Evolutionary conservation across 2,329 filamentous ascomycete species (phyloP).

Genomic region (Fusarium decemcellulare): DNA sequence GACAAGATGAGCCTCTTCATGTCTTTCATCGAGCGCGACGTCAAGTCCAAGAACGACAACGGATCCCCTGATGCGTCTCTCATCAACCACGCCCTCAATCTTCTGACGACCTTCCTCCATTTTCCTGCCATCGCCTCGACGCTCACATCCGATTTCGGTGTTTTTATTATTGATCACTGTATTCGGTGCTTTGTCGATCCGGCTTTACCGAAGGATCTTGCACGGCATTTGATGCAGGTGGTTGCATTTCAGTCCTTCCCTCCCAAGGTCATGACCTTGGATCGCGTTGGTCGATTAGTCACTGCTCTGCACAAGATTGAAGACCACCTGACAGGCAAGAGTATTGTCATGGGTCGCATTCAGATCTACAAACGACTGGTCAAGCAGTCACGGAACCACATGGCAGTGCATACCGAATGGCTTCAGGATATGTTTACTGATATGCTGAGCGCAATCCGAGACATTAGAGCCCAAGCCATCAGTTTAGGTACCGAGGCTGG

Average conservation of each 20-base stretch:
- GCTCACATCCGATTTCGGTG: slow-evolving; percentile 83
- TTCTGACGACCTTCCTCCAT: slow-evolving; percentile 83
- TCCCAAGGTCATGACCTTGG: slow-evolving; percentile 78
- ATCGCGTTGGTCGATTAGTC: slow-evolving; percentile 80
- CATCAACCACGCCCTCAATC: slow-evolving; percentile 81
- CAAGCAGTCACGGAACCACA: slow-evolving; percentile 77
- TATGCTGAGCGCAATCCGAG: slow-evolving; percentile 83
- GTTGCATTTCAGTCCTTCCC: slow-evolving; percentile 86
- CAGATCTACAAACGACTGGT: slow-evolving; percentile 84
- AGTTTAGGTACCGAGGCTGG: slow-evolving; percentile 80
- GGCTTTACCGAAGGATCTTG: slow-evolving; percentile 80
- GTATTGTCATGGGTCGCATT: slow-evolving; percentile 82
- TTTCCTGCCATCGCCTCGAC: slow-evolving; percentile 78
- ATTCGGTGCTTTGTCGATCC: slow-evolving; percentile 80
- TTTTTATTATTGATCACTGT: slow-evolving; percentile 85
- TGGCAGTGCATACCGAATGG: slow-evolving; percentile 84
- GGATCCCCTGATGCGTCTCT: slow-evolving; percentile 77
- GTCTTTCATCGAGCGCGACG: slow-evolving; percentile 88
- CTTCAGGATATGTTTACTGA: slow-evolving; percentile 85
- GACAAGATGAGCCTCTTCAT: slow-evolving; percentile 83
- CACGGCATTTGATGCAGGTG: slow-evolving; percentile 85
- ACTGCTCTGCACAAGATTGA: slow-evolving; percentile 80
- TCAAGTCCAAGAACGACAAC: slow-evolving; percentile 72
- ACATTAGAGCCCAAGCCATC: slow-evolving; percentile 83
- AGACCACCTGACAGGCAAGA: slow-evolving; percentile 82